These are phyloP conservation scores for Coprinellus micaceus DNA, from an alignment of 768 basidiomycete species.

Conservation along the genomic window DNA sequence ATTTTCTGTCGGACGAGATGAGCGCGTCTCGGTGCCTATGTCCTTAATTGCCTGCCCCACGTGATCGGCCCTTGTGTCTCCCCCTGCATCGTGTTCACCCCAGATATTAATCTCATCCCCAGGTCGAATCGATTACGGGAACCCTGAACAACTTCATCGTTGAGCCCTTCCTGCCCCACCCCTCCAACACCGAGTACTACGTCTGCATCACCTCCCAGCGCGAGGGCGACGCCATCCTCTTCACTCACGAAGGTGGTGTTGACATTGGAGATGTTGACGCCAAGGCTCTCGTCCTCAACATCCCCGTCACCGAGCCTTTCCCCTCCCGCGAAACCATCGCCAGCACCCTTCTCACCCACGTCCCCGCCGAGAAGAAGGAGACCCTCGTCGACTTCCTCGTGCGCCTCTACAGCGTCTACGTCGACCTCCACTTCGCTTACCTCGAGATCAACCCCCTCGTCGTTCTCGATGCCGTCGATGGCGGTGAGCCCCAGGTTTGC, in stretches of 20 bases:
- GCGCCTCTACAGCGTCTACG: conserved; percentile 95
- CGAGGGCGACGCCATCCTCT: conserved; percentile 93
- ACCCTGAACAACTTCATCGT: conserved; percentile 97
- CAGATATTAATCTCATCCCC: conserved; percentile 6
- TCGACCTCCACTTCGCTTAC: conserved; percentile 98
- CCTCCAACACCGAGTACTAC: conserved; percentile 92
- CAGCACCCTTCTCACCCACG: conserved; percentile 73
- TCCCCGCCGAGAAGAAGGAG: conserved; percentile 82
- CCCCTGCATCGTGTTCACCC: background rate
- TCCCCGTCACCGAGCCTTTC: conserved; percentile 75
- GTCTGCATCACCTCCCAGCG: conserved; percentile 96
- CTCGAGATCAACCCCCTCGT: conserved; percentile 99
- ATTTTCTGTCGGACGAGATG: background rate
- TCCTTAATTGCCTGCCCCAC: conserved; percentile 20
- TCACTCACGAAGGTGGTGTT: conserved; percentile 98
- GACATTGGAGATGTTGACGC: conserved; percentile 98
- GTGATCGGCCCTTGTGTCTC: conserved; percentile 16
- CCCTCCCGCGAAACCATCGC: conserved; percentile 79
- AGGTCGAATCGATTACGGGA: conserved; percentile 94
- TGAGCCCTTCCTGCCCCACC: conserved; percentile 98
- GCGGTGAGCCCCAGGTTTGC: conserved; percentile 73
- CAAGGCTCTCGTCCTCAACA: conserved; percentile 85
- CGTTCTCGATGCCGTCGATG: conserved; percentile 75
- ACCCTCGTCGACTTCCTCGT: conserved; percentile 93
- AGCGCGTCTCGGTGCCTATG: conserved; percentile 4